Percentiles rank a stretch among this genome's conserved stretches.
Conservation (phyloP, 225 moss, liverwort and hornwort species). For the Takakia lepidozioides region DNA sequence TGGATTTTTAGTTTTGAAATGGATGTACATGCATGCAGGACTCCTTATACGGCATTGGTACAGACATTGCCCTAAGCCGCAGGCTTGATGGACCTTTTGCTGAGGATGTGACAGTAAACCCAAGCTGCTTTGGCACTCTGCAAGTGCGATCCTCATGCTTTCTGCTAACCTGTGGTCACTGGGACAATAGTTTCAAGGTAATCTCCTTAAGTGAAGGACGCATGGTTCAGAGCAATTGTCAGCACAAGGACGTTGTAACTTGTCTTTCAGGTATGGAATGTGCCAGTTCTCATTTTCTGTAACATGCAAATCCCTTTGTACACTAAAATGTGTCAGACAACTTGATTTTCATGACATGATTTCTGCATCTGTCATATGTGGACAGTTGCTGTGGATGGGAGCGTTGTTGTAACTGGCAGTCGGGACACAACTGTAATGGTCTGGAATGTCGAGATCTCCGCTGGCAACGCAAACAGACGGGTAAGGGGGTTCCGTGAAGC, state of each 20-base stretch:
- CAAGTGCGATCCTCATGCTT: conserved; percentile 23
- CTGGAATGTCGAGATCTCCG: conserved; percentile 28
- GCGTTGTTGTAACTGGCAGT: conserved; percentile 36
- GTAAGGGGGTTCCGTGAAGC: conserved; percentile 5
- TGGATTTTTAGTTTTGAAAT: no score
- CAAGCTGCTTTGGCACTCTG: conserved; percentile 29
- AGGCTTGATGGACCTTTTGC: conserved; percentile 21
- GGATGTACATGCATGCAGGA: conserved; percentile 25
- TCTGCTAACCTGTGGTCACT: conserved; percentile 28
- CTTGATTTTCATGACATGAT: no score
- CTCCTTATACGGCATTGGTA: conserved; percentile 19
- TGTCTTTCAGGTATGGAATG: conserved; percentile 25
- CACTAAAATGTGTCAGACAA: no score
- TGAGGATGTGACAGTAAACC: conserved; percentile 21
- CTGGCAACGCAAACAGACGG: conserved; percentile 7
- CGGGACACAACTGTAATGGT: conserved; percentile 44
- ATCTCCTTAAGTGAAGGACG: conserved; percentile 29
- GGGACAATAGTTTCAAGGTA: conserved; percentile 44
- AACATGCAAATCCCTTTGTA: background rate
- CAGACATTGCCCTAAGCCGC: conserved; percentile 17
- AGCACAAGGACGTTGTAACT: conserved; percentile 33
- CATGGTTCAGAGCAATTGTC: conserved; percentile 29
- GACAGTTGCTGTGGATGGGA: conserved; percentile 34
- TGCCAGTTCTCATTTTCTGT: background rate
- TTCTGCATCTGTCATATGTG: no score